Base-by-base conservation (phyloP, 441 rosid species). In the Euphorbia schlechtendalii region DNA sequence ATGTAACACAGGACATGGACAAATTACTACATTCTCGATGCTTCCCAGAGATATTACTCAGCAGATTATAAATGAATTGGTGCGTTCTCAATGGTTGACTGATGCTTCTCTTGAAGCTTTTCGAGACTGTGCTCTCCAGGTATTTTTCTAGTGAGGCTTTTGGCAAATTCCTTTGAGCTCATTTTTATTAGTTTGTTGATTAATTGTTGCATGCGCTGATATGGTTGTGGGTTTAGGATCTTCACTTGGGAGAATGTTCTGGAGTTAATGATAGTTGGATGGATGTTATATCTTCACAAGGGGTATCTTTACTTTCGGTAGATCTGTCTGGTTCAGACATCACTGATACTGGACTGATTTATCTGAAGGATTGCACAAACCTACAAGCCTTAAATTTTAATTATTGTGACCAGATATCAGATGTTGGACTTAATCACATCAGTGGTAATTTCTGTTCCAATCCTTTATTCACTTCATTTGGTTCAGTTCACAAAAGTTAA, bases 11-110 rank as follows among this genome's bases (percentile, higher is more conserved):
- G 98, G 88, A 90, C 75, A 49, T 84, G 3, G 83, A 81, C 46
- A 81, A 67, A 57, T 81, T 58, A 69, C 8, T 38, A 76, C 82
- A 3, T 88, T 85, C 79, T 82, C 85, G 5, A 71, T 21, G 77
- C 85, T 92, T 18, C 98, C 98, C 3, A 86, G 97, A 73, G 98
- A 92, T 77, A 81, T 90, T 64, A 88, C 83, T 74, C 98, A 92
- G 84, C 94, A 78, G 76, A 85, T 27, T 54, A 84, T 92, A 57
- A 84, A 90, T 83, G 94, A 86, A 59, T 65, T 84, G 72, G 91
- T 84, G 54, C 59, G 53, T 58, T 82, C 94, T 10, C 89, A 61
- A 24, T 54, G 73, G 22, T 69, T 92, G 53, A 75, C 68, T 12
- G 75, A 76, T 30, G 75, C 45, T 75, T 75, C 77, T 74, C 83